These are phyloP conservation scores for Penicillium lagena DNA, from an alignment of 495 filamentous ascomycete species.

Conservation along the genomic window DNA sequence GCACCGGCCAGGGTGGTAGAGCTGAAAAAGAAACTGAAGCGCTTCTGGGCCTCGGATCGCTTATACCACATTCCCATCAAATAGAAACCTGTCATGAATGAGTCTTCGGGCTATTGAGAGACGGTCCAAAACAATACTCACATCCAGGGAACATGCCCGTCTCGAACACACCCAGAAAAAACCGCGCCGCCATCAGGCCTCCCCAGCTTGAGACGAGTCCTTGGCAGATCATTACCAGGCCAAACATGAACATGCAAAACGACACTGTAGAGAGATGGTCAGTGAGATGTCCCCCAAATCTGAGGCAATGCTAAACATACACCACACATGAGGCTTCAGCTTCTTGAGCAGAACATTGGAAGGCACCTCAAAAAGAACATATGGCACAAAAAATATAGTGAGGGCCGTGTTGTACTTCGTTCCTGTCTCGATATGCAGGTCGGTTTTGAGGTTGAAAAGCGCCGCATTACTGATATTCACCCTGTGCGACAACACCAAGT, in stretches of 20 bases:
- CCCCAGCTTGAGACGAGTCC: constrained; percentile 73
- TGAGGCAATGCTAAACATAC: constrained; percentile 20
- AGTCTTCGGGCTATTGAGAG: not conserved
- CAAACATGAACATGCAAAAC: constrained; percentile 77
- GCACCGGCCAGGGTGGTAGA: constrained; percentile 78
- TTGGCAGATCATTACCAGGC: constrained; percentile 68
- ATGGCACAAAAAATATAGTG: constrained; percentile 90
- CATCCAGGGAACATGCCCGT: constrained; percentile 81
- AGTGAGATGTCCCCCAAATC: not conserved
- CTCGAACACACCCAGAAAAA: constrained; percentile 85
- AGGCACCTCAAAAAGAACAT: constrained; percentile 80
- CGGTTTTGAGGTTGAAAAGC: constrained; percentile 53
- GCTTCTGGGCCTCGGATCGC: constrained; percentile 76
- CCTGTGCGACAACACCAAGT: constrained; percentile 21
- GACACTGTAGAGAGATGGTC: constrained; percentile 37
- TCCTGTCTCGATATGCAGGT: constrained; percentile 49
- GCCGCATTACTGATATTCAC: constrained; percentile 65
- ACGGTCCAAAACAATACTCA: constrained; percentile 7
- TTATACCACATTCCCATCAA: constrained; percentile 87
- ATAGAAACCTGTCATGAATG: constrained; percentile 55
- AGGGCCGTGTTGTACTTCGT: constrained; percentile 72
- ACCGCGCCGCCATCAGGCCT: constrained; percentile 74
- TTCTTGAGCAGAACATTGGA: constrained; percentile 83
- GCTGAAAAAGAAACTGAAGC: constrained; percentile 86
- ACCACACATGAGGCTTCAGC: constrained; percentile 76